Conservation (phyloP, 2,329 filamentous ascomycete species). For the Talaromyces islandicus region DNA sequence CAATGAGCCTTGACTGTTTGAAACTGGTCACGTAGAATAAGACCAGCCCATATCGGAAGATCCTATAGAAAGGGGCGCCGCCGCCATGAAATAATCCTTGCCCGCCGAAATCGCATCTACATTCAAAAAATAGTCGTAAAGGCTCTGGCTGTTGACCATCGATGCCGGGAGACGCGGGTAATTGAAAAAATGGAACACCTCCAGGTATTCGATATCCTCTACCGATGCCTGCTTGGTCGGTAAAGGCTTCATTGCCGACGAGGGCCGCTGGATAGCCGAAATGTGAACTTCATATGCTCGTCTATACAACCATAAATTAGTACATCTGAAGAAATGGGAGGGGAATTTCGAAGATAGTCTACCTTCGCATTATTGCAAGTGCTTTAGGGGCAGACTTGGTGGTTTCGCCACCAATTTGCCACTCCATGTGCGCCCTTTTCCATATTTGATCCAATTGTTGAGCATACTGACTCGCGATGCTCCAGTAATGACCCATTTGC, state of each 20-base stretch:
- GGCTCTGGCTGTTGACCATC: neutral
- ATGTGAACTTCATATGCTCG: constrained; percentile 4
- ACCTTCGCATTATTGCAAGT: constrained; percentile 5
- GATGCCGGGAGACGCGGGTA: constrained; percentile 63
- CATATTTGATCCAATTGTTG: constrained; percentile 57
- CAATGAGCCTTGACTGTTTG: neutral
- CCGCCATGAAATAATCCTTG: neutral
- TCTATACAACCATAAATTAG: neutral
- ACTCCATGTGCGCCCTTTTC: constrained; percentile 82
- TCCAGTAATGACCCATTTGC: constrained; percentile 78
- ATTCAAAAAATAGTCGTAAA: constrained; percentile 1
- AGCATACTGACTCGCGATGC: constrained; percentile 72
- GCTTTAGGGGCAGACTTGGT: neutral
- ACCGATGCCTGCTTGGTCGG: constrained; percentile 12
- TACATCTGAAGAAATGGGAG: neutral
- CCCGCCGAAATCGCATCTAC: neutral
- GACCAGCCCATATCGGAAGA: neutral
- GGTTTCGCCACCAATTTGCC: constrained; percentile 61
- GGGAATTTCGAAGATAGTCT: neutral
- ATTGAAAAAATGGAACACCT: constrained; percentile 94
- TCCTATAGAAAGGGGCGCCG: neutral
- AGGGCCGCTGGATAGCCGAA: neutral
- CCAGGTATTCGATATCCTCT: constrained; percentile 81
- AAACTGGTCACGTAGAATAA: neutral
- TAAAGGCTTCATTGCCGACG: neutral